Evolutionary conservation across 768 basidiomycete genomes (phyloP), one percentile per base, ranked within the genome.

Genomic region (Sporobolomyces pararoseus): DNA sequence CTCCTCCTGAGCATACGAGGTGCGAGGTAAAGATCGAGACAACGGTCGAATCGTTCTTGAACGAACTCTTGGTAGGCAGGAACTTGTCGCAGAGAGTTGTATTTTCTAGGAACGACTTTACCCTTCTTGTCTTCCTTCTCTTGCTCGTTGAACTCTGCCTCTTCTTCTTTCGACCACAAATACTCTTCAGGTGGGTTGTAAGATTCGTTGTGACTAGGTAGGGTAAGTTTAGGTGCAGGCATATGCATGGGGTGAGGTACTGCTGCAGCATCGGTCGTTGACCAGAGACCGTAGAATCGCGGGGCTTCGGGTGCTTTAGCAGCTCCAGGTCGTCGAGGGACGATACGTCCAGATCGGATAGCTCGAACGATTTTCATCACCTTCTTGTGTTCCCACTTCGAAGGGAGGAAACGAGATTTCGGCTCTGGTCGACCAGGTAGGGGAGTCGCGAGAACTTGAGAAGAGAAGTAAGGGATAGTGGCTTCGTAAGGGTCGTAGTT

Each of bases 331-430:
- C 91, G 95, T 71, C 89, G 87, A 35, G 93, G 90, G 10, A 92
- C 77, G 72, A 99, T 99, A 50, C 90, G 88, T 39, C 96, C 96
- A 83, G 93, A 88, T 13, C 96, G 87, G 77, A 99, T 98, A 7
- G 95, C 95, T 54, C 94, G 92, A 70, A 99, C 94, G 70, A 98
- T 97, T 85, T 98, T 99, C 91, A 99, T 94, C 74, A 99, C 86
- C 86, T 99, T 99, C 84, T 96, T 88, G 81, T 96, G 97, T 81
- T 98, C 96, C 96, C 96, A 99, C 82, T 94, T 98, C 81, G 91
- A 95, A 19, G 94, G 91, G 17, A 97, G 85, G 87, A 94, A 99
- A 54, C 96, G 85, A 63, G 91, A 85, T 81, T 99, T 99, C 25
- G 96, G 96, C 78, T 98, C 93, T 3, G 93, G 91, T 32, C 89